Conservation (phyloP, 495 filamentous ascomycete genomes). For the Jackrogersella multiformis region DNA sequence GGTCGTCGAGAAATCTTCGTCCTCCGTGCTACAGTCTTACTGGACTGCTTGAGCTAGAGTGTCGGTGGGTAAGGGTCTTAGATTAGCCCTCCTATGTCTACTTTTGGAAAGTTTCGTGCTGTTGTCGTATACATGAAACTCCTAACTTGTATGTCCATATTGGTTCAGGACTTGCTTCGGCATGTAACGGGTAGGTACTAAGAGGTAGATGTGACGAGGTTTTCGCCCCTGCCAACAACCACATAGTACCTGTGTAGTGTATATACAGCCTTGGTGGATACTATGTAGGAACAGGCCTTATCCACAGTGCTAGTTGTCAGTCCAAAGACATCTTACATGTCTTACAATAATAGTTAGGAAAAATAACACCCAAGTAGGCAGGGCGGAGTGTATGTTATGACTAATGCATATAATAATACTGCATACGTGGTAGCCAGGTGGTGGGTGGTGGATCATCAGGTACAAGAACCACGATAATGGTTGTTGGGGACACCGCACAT, state of each 20-base stretch:
- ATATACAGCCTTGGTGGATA: conserved; percentile 31
- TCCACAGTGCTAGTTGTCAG: not conserved
- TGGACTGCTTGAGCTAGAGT: not conserved
- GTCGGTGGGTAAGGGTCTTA: conserved; percentile 6
- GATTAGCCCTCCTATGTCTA: conserved; percentile 2
- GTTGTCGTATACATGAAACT: conserved; percentile 31
- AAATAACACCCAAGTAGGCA: too few relatives aligned
- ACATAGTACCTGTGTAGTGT: too few relatives aligned
- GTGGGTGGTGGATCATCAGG: conserved; percentile 43
- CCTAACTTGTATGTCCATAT: conserved; percentile 14
- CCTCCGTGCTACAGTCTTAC: conserved; percentile 8
- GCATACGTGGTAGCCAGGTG: conserved; percentile 40
- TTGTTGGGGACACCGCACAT: conserved; percentile 23
- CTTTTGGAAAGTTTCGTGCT: conserved; percentile 14
- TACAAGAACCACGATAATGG: conserved; percentile 45
- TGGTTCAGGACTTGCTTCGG: not conserved
- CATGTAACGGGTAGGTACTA: conserved; percentile 7
- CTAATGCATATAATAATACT: conserved; percentile 39
- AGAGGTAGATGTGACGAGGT: conserved; percentile 12
- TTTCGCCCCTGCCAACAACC: conserved; percentile 18
- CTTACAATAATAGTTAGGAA: conserved; percentile 33
- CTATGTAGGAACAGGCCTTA: conserved; percentile 11
- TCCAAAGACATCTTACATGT: conserved; percentile 16
- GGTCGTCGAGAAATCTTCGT: not conserved
- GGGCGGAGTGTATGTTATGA: conserved; percentile 35